Evolutionary conservation across 257 asterid species (phyloP).

Genomic region (Solanum peruvianum): DNA sequence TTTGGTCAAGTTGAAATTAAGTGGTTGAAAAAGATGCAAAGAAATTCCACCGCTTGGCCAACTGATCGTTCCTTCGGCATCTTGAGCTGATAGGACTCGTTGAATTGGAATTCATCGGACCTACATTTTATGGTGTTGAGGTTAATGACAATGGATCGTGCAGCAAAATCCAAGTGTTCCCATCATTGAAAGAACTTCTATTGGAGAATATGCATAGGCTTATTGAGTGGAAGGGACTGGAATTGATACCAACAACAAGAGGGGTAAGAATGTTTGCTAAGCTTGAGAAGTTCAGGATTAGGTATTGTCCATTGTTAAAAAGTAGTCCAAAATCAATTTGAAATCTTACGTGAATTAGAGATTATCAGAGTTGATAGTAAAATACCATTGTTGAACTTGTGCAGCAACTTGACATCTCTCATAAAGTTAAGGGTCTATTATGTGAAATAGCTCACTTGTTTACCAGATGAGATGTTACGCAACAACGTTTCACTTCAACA

Average conservation of each 20-base stretch:
- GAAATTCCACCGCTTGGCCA: neutral
- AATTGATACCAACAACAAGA: neutral
- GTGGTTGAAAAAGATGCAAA: neutral
- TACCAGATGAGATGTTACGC: neutral
- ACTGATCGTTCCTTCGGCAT: neutral
- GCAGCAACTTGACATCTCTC: constrained; percentile 4
- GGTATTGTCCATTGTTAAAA: neutral
- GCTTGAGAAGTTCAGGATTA: neutral
- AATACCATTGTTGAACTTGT: neutral
- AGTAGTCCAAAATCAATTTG: constrained; percentile 16
- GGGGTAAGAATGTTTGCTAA: constrained; percentile 1
- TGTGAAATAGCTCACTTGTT: neutral
- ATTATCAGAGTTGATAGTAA: neutral
- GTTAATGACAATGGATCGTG: neutral
- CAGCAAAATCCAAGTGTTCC: neutral
- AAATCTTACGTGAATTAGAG: neutral
- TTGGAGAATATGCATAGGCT: neutral
- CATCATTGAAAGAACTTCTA: neutral
- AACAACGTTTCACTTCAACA: neutral
- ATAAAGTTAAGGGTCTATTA: neutral
- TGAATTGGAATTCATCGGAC: neutral
- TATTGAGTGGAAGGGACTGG: neutral
- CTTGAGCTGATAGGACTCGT: neutral
- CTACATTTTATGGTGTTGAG: neutral
- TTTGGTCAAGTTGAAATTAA: neutral